phyloP scores from a whole-genome alignment of 352 stramenopile genomes.

The Globisporangium paddicum region DNA sequence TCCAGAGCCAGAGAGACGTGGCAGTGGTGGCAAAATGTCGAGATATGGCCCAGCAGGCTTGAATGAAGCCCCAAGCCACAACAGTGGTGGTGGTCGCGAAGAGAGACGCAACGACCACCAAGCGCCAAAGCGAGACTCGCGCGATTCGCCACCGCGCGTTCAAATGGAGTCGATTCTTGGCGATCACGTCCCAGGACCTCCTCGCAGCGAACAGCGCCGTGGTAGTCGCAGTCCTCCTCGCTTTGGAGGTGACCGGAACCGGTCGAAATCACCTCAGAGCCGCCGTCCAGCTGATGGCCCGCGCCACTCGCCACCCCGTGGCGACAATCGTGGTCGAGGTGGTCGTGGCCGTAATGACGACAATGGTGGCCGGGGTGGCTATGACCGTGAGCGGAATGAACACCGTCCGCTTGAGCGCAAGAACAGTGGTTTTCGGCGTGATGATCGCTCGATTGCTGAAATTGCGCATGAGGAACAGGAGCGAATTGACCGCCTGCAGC shows the following conservation, averaged over 20 bases:
- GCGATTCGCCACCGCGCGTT: not conserved
- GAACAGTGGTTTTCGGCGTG: slow-evolving; percentile 16
- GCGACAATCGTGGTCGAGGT: slow-evolving; percentile 17
- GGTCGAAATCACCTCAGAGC: slow-evolving; percentile 5
- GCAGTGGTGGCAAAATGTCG: slow-evolving; percentile 8
- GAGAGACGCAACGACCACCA: slow-evolving; percentile 16
- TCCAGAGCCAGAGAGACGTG: slow-evolving; percentile 10
- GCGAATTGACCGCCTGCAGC: slow-evolving; percentile 31
- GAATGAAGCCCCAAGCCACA: slow-evolving; percentile 4
- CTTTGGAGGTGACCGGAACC: not conserved
- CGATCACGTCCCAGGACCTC: not conserved
- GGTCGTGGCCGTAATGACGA: slow-evolving; percentile 16
- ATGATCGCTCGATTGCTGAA: slow-evolving; percentile 49
- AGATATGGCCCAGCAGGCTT: slow-evolving; percentile 10
- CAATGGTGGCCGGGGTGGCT: slow-evolving; percentile 20
- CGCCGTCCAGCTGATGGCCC: not conserved
- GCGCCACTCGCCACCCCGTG: not conserved
- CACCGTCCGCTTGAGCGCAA: slow-evolving; percentile 20
- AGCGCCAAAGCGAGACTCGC: not conserved
- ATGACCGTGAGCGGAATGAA: slow-evolving; percentile 14
- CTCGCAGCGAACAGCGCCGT: not conserved
- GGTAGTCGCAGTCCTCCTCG: not conserved
- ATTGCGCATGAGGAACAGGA: slow-evolving; percentile 45
- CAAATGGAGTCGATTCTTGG: not conserved
- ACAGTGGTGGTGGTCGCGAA: slow-evolving; percentile 7